These are phyloP conservation scores for Sporothrix phasma DNA, from an alignment of 2,329 filamentous ascomycete species.

Conservation along the genomic window DNA sequence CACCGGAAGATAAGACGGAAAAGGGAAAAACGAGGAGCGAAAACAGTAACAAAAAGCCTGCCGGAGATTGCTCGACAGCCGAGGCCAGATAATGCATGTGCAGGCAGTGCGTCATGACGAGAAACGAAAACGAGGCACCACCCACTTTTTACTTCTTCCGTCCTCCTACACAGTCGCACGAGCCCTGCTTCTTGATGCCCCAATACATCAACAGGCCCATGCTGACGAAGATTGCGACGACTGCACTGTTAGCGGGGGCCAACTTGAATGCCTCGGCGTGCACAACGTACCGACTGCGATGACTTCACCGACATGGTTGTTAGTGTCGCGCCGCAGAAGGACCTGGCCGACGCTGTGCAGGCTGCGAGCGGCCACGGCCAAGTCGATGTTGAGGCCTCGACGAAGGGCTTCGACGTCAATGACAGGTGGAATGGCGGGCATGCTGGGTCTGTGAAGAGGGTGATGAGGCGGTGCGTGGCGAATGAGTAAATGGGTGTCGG, in stretches of 20 bases:
- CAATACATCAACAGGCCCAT: conserved; percentile 11
- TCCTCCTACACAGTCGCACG: conserved; percentile 5
- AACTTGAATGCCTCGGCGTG: background rate
- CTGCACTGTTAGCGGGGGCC: background rate
- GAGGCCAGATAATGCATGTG: background rate
- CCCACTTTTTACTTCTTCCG: conserved; percentile 12
- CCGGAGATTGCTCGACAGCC: conserved; percentile 4
- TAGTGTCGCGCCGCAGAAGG: conserved; percentile 3
- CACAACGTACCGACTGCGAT: conserved; percentile 6
- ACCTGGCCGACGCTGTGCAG: conserved; percentile 4
- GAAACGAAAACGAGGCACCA: no score
- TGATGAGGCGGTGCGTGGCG: background rate
- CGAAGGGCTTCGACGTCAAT: background rate
- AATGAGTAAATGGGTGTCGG: background rate
- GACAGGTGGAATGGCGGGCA: background rate
- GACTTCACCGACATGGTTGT: conserved; percentile 15
- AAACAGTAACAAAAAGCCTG: background rate
- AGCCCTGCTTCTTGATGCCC: conserved; percentile 11
- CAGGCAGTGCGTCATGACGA: background rate
- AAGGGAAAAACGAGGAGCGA: no score
- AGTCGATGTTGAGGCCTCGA: background rate
- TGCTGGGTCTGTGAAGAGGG: no score
- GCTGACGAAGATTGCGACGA: background rate
- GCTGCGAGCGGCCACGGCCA: background rate
- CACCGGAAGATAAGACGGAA: background rate